A percentile compares a stretch with the other conserved stretches of the same genome.
Conservation (phyloP, 2,329 filamentous ascomycete genomes). For the Alternaria infectoria region DNA sequence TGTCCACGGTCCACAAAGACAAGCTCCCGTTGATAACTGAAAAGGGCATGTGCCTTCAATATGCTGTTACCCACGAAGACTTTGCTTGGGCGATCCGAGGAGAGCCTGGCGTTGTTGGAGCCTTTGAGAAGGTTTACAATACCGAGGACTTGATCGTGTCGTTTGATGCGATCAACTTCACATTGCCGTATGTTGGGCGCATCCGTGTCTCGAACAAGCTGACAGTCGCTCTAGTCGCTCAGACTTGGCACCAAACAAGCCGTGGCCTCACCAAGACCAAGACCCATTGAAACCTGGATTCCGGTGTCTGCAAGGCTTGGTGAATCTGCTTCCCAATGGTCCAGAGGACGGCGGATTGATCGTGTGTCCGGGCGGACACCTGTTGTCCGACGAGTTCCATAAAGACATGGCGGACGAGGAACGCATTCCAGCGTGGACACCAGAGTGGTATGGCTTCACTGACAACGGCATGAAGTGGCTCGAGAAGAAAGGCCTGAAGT, state of each 20-base stretch:
- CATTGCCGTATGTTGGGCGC: slow-evolving; percentile 22
- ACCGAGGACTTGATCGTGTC: slow-evolving; percentile 46
- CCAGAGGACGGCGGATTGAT: slow-evolving; percentile 49
- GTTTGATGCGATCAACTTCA: slow-evolving; percentile 49
- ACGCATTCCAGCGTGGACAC: slow-evolving; percentile 38
- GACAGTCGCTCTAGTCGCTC: slow-evolving; percentile 23
- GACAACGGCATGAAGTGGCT: slow-evolving; percentile 51
- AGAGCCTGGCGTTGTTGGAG: slow-evolving; percentile 47
- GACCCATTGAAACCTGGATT: slow-evolving; percentile 51
- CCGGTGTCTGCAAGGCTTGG: slow-evolving; percentile 59
- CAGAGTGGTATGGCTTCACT: slow-evolving; percentile 45
- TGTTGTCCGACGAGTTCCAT: slow-evolving; percentile 41
- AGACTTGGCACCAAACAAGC: slow-evolving; percentile 30
- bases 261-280: slow-evolving; percentile 48
- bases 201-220: not conserved
- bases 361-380: slow-evolving; percentile 42
- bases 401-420: slow-evolving; percentile 30
- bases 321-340: slow-evolving; percentile 52
- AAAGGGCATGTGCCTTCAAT: slow-evolving; percentile 34
- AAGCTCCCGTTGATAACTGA: slow-evolving; percentile 27
- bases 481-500: slow-evolving; percentile 46
- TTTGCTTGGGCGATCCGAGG: slow-evolving; percentile 51
- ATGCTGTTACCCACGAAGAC: slow-evolving; percentile 49
- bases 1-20: slow-evolving; percentile 26
- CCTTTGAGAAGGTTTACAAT: slow-evolving; percentile 38